Evolutionary conservation across 2,329 filamentous ascomycete species (phyloP).

Genomic region (Orbilia blumenaviensis): DNA sequence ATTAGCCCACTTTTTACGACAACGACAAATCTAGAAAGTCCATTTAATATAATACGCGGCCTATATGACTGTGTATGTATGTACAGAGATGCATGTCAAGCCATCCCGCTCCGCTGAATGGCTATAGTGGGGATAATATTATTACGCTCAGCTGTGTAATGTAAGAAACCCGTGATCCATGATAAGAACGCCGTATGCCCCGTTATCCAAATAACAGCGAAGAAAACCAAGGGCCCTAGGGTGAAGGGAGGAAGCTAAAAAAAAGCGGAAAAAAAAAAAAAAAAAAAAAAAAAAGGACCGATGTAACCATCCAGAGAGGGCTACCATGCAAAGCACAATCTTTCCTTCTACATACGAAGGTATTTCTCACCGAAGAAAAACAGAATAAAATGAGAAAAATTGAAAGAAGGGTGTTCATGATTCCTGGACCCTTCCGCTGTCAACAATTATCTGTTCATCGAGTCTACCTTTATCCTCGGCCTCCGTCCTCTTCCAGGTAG

Average conservation of each 20-base stretch:
- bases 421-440: conserved; percentile 64
- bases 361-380: not conserved
- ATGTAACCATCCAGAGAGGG: conserved; percentile 20
- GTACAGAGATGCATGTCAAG: not conserved
- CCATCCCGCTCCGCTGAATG: conserved; percentile 15
- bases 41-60: conserved; percentile 5
- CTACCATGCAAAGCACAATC: not conserved
- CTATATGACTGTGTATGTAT: not conserved
- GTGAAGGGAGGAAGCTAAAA: no score
- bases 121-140: not conserved
- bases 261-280: not conserved
- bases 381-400: not conserved
- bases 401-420: not conserved
- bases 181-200: conserved; percentile 40
- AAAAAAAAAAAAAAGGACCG: not conserved
- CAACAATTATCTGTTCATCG: conserved; percentile 74
- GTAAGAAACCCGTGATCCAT: conserved; percentile 26
- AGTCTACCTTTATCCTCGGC: conserved; percentile 66
- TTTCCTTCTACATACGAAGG: conserved; percentile 4
- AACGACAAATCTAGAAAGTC: not conserved
- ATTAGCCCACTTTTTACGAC: not conserved
- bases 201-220: conserved; percentile 3
- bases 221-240: not conserved
- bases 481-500: conserved; percentile 91
- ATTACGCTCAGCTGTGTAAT: conserved; percentile 25